Evolutionary conservation across 805 yeast genomes (phyloP).

Genomic region (Ogataea glucozyma): DNA sequence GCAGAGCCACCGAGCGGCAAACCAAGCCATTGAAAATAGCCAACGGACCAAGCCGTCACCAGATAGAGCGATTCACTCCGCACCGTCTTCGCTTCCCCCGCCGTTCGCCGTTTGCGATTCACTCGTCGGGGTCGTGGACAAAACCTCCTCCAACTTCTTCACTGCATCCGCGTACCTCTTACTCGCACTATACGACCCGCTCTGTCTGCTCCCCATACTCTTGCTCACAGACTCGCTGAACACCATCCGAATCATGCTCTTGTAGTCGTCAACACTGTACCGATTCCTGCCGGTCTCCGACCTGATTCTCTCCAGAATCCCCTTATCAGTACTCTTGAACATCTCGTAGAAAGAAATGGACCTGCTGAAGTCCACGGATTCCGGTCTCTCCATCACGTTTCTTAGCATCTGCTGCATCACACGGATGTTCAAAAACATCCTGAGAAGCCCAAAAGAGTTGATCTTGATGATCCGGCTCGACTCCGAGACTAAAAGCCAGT

Average conservation of each 20-base stretch:
- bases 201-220: conserved; percentile 21
- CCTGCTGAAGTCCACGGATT: conserved; percentile 51
- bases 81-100: too few species aligned
- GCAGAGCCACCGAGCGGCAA: too few species aligned
- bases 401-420: conserved; percentile 71
- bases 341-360: conserved; percentile 58
- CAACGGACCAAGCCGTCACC: too few species aligned
- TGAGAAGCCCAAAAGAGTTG: conserved; percentile 59
- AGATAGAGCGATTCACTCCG: too few species aligned
- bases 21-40: too few species aligned
- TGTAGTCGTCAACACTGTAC: conserved; percentile 46
- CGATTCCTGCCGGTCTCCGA: conserved; percentile 16
- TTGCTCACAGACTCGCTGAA: conserved; percentile 40
- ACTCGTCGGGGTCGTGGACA: too few species aligned
- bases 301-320: conserved; percentile 43
- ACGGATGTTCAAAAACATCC: conserved; percentile 58
- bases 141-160: conserved; percentile 20
- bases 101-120: too few species aligned
- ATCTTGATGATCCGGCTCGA: conserved; percentile 50
- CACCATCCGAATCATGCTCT: conserved; percentile 54
- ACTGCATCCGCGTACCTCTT: conserved; percentile 29
- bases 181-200: conserved; percentile 27
- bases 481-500: conserved; percentile 51
- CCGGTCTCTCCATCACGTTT: conserved; percentile 52
- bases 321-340: conserved; percentile 50